These are phyloP conservation scores for Wickerhamomyces pijperi DNA, from an alignment of 805 yeast genomes.

Conservation along the genomic window DNA sequence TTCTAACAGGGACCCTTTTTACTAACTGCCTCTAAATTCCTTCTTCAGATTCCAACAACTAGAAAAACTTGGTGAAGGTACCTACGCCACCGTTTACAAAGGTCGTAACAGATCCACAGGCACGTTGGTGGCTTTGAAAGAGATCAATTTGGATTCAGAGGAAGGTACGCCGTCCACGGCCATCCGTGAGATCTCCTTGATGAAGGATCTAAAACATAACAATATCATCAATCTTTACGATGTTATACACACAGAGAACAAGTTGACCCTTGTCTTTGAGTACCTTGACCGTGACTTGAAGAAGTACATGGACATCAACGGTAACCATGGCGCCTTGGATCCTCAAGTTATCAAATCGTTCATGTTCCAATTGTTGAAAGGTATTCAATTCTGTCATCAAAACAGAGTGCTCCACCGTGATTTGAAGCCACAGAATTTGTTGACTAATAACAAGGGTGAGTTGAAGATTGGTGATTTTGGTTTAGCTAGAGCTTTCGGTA, in stretches of 20 bases:
- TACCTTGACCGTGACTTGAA: conserved; percentile 89
- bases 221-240: conserved; percentile 89
- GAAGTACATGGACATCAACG: conserved; percentile 86
- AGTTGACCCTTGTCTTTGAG: conserved; percentile 87
- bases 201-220: conserved; percentile 90
- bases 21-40: too few species aligned
- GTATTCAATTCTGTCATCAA: conserved; percentile 61
- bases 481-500: conserved; percentile 93
- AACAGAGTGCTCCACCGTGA: conserved; percentile 62
- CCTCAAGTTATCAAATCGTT: conserved; percentile 75
- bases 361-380: conserved; percentile 87
- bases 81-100: conserved; percentile 98
- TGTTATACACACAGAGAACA: conserved; percentile 94
- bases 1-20: too few species aligned
- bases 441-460: conserved; percentile 83
- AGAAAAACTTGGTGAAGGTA: conserved; percentile 88
- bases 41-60: conserved; percentile 29
- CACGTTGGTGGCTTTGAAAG: conserved; percentile 87
- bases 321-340: conserved; percentile 82
- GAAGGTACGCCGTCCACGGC: conserved; percentile 98
- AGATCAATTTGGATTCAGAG: conserved; percentile 87
- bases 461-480: conserved; percentile 95
- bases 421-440: conserved; percentile 88
- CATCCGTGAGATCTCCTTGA: conserved; percentile 86
- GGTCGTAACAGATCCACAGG: conserved; percentile 81